Evolutionary conservation across 176 grass and related monocot genomes (phyloP).

Genomic region (Phragmites australis): DNA sequence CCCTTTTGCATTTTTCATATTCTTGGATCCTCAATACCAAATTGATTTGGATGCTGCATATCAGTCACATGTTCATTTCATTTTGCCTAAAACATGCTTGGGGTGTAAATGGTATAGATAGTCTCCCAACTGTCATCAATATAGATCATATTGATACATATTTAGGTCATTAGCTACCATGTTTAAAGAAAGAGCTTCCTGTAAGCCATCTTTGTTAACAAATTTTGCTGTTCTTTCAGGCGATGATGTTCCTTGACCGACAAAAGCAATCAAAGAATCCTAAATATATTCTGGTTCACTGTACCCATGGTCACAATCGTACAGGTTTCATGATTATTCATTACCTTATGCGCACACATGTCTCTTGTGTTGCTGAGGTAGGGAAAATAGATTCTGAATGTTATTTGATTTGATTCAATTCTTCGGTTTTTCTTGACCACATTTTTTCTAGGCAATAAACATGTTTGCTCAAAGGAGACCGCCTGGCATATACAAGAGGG

Average conservation of each 20-base stretch:
- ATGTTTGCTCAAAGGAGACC: constrained; percentile 82
- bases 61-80: constrained; percentile 1
- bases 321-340: constrained; percentile 99
- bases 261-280: constrained; percentile 73
- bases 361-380: constrained; percentile 74
- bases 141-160: neutral
- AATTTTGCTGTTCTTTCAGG: constrained; percentile 53
- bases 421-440: constrained; percentile 20
- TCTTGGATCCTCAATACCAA: neutral
- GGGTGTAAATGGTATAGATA: neutral
- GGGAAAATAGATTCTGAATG: constrained; percentile 20
- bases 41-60: constrained; percentile 27
- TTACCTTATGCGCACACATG: constrained; percentile 85
- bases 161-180: neutral
- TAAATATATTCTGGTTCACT: constrained; percentile 95
- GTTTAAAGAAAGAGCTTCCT: neutral
- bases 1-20: neutral
- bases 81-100: constrained; percentile 9
- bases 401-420: constrained; percentile 8
- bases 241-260: constrained; percentile 73
- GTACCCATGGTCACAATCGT: constrained; percentile 99
- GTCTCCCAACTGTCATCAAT: constrained; percentile 13
- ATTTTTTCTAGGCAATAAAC: constrained; percentile 47
- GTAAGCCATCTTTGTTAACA: constrained; percentile 8
- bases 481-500: constrained; percentile 97